These are phyloP conservation scores for Penicillium sp. DNA, from an alignment of 2,329 filamentous ascomycete species.

Conservation along the genomic window DNA sequence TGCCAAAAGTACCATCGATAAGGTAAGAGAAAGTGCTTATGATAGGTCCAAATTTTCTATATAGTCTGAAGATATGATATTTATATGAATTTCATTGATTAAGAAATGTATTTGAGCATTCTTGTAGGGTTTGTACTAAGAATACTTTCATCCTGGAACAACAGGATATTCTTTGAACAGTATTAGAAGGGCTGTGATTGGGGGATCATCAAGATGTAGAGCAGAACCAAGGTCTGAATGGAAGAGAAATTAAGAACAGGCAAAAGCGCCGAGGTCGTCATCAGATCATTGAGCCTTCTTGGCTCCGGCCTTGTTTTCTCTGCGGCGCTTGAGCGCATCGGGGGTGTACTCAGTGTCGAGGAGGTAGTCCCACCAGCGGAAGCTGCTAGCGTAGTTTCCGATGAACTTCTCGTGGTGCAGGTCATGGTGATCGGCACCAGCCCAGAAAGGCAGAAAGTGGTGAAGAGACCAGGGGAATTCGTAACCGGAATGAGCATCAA, in stretches of 20 bases:
- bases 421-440: conserved; percentile 94
- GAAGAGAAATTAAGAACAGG: not conserved
- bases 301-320: conserved; percentile 57
- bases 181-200: not conserved
- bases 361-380: conserved; percentile 97
- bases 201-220: not conserved
- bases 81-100: no score
- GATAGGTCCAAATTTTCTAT: no score
- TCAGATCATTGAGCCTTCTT: conserved; percentile 35
- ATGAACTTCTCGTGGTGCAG: conserved; percentile 98
- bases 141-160: no score
- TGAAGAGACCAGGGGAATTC: conserved; percentile 98
- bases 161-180: not conserved
- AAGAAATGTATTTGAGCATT: no score
- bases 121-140: no score
- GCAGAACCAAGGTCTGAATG: not conserved
- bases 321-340: conserved; percentile 81
- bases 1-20: no score
- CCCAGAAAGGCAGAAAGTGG: conserved; percentile 97
- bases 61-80: no score
- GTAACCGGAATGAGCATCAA: conserved; percentile 96
- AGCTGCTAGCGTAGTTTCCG: conserved; percentile 96
- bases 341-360: conserved; percentile 92
- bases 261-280: not conserved
- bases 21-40: no score